Evolutionary conservation across 2,329 filamentous ascomycete genomes (phyloP).

Genomic region (Claviceps digitariae): DNA sequence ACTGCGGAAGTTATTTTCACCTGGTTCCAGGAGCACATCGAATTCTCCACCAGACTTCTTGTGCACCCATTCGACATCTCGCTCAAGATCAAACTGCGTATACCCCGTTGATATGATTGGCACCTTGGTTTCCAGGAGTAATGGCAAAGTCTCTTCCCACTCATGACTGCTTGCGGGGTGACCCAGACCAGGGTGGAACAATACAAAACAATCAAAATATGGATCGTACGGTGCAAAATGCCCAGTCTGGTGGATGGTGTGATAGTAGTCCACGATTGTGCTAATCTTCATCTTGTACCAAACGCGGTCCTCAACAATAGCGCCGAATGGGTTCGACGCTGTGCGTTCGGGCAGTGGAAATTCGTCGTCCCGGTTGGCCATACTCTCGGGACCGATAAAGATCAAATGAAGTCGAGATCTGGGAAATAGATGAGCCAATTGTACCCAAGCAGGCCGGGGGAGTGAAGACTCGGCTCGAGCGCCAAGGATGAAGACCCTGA

Average conservation of each 20-base stretch:
- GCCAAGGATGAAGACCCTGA: constrained; percentile 85
- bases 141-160: constrained; percentile 81
- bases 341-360: constrained; percentile 83
- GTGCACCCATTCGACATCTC: constrained; percentile 81
- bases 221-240: constrained; percentile 92
- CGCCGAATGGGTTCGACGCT: constrained; percentile 77
- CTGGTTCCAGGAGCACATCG: constrained; percentile 80
- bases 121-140: constrained; percentile 87
- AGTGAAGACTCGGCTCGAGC: constrained; percentile 96
- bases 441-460: constrained; percentile 85
- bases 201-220: constrained; percentile 94
- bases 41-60: constrained; percentile 81
- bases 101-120: constrained; percentile 93
- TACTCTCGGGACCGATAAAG: constrained; percentile 91
- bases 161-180: constrained; percentile 89
- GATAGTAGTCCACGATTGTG: constrained; percentile 96
- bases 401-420: constrained; percentile 78
- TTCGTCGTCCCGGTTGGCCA: constrained; percentile 86
- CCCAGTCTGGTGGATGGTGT: constrained; percentile 83
- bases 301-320: constrained; percentile 84
- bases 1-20: constrained; percentile 89
- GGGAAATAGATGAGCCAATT: constrained; percentile 92
- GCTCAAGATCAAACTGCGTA: constrained; percentile 86
- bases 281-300: constrained; percentile 88
- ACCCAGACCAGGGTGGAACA: constrained; percentile 93